These are phyloP conservation scores for Trametes cingulata DNA, from an alignment of 768 basidiomycete genomes.

Conservation along the genomic window DNA sequence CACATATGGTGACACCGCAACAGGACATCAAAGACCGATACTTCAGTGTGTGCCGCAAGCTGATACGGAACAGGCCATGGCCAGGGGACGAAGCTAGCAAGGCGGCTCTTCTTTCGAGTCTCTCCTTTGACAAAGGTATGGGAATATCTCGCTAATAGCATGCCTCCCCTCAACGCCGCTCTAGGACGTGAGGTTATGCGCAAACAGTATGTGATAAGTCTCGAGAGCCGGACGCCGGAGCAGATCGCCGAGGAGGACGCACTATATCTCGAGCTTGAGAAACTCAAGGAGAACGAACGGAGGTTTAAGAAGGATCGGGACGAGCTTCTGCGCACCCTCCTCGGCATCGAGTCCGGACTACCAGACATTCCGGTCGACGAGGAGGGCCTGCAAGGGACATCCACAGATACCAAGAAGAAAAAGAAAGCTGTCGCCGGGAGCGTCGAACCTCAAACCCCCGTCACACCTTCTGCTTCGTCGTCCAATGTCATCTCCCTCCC, in stretches of 20 bases:
- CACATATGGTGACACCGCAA: neutral
- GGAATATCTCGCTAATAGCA: neutral
- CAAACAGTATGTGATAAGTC: slow-evolving; percentile 81
- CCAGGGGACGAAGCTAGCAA: slow-evolving; percentile 77
- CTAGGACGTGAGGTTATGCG: slow-evolving; percentile 84
- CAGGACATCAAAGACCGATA: slow-evolving; percentile 95
- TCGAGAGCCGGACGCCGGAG: slow-evolving; percentile 86
- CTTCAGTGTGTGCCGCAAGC: slow-evolving; percentile 85
- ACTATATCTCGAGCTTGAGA: slow-evolving; percentile 88
- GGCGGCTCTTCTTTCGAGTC: slow-evolving; percentile 64
- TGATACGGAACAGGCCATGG: slow-evolving; percentile 84
- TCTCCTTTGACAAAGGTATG: slow-evolving; percentile 87
- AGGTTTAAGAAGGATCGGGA: slow-evolving; percentile 88
- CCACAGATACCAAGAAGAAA: slow-evolving; percentile 58
- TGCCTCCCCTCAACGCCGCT: neutral
- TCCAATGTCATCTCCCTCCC: slow-evolving; percentile 39
- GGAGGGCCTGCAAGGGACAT: slow-evolving; percentile 52
- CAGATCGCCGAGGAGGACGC: slow-evolving; percentile 96
- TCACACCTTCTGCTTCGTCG: slow-evolving; percentile 21
- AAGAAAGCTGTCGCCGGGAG: slow-evolving; percentile 44
- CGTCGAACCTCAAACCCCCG: slow-evolving; percentile 37
- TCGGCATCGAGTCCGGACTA: slow-evolving; percentile 86
- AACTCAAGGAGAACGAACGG: slow-evolving; percentile 91
- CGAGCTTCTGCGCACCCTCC: slow-evolving; percentile 78
- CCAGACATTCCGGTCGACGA: slow-evolving; percentile 69